Percentiles rank a stretch among this genome's conserved stretches.
These are phyloP conservation scores for Fusarium avenaceum DNA, from an alignment of 2,329 filamentous ascomycete genomes.

Conservation along the genomic window DNA sequence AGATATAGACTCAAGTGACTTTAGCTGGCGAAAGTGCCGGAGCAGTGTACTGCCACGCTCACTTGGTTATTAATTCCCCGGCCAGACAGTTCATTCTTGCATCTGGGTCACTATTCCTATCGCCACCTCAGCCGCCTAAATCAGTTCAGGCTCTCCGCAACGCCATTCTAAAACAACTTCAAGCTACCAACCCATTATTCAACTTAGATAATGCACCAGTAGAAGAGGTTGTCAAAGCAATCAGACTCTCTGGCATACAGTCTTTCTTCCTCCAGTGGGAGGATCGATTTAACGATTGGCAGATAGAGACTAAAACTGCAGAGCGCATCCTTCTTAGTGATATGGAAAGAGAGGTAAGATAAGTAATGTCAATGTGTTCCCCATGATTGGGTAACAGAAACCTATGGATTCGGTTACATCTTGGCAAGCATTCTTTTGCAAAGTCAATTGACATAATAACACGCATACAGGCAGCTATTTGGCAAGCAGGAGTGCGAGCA, in stretches of 20 bases:
- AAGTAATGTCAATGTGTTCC: background rate
- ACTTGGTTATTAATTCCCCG: slow-evolving; percentile 53
- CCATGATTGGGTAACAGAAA: too few relatives aligned
- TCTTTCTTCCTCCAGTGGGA: slow-evolving; percentile 29
- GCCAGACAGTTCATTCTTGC: slow-evolving; percentile 53
- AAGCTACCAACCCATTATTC: slow-evolving; percentile 42
- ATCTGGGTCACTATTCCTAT: slow-evolving; percentile 60
- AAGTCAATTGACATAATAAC: background rate
- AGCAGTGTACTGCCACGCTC: slow-evolving; percentile 60
- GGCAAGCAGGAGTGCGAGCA: slow-evolving; percentile 1
- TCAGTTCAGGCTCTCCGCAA: background rate
- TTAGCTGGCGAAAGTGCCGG: slow-evolving; percentile 62
- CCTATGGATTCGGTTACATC: too few relatives aligned
- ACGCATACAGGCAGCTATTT: background rate
- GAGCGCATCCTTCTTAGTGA: slow-evolving; percentile 8
- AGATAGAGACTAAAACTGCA: background rate
- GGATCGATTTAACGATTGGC: slow-evolving; percentile 3
- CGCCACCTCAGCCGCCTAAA: slow-evolving; percentile 54
- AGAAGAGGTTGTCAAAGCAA: slow-evolving; percentile 5
- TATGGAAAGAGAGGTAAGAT: slow-evolving; percentile 7
- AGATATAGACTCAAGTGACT: slow-evolving; percentile 55
- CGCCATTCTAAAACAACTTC: background rate
- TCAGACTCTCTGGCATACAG: slow-evolving; percentile 2
- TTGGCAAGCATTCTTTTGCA: too few relatives aligned
- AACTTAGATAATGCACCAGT: slow-evolving; percentile 2